Percentiles rank a stretch among this genome's conserved stretches.
Conservation (phyloP, 345 rosid species). For the Boechera divaricarpa region DNA sequence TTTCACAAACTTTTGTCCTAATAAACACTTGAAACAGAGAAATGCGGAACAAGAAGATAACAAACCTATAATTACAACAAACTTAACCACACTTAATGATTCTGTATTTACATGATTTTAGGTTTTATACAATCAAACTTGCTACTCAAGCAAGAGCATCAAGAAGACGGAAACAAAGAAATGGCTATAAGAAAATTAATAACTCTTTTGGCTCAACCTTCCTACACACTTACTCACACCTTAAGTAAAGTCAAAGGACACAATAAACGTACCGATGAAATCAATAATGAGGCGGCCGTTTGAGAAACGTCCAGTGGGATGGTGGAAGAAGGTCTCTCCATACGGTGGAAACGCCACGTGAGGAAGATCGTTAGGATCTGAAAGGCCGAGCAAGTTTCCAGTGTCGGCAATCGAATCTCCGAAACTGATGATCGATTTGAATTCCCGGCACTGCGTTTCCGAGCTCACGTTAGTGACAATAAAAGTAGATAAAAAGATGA, state of each 20-base stretch:
- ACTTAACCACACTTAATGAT: neutral
- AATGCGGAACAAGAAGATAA: too few relatives aligned
- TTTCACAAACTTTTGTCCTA: too few relatives aligned
- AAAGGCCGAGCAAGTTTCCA: slow-evolving; percentile 47
- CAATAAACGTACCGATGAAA: slow-evolving; percentile 50
- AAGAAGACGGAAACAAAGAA: neutral
- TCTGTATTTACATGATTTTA: neutral
- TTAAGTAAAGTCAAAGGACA: neutral
- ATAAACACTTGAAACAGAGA: too few relatives aligned
- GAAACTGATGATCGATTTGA: slow-evolving; percentile 54
- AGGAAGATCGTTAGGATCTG: slow-evolving; percentile 21
- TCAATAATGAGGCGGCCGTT: slow-evolving; percentile 60
- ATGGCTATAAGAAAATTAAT: neutral
- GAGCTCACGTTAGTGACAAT: slow-evolving; percentile 1
- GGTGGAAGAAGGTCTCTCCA: slow-evolving; percentile 54
- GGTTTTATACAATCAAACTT: slow-evolving; percentile 3
- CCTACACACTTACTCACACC: neutral
- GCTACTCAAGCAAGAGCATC: neutral
- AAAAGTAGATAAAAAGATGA: slow-evolving; percentile 1
- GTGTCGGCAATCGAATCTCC: slow-evolving; percentile 66
- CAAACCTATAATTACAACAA: too few relatives aligned
- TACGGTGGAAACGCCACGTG: slow-evolving; percentile 49
- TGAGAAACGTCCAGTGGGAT: slow-evolving; percentile 54
- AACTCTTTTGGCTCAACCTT: neutral
- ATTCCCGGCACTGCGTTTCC: slow-evolving; percentile 17